A percentile compares a stretch with the other conserved stretches of the same genome.
Evolutionary conservation across 768 basidiomycete species (phyloP).

Genomic region (Galerina marginata): DNA sequence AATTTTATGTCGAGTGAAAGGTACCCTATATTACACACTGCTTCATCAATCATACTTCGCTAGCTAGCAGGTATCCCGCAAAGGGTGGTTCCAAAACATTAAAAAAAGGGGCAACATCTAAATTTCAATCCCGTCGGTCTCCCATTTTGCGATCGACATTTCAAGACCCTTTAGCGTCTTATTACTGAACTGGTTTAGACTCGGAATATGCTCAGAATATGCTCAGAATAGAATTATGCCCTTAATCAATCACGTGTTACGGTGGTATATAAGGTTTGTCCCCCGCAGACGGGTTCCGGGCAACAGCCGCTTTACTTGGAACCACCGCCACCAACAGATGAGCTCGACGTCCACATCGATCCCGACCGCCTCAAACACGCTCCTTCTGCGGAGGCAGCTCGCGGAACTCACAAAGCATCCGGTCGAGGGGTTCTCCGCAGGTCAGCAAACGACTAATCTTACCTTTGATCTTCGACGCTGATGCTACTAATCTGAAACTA

Average conservation of each 20-base stretch:
- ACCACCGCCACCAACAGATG: constrained; percentile 21
- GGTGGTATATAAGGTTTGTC: constrained; percentile 22
- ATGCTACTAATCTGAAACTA: constrained; percentile 31
- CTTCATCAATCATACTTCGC: too few species aligned
- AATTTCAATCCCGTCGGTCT: too few species aligned
- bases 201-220: too few species aligned
- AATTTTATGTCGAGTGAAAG: too few species aligned
- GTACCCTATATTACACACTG: too few species aligned
- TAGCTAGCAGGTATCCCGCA: too few species aligned
- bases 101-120: too few species aligned
- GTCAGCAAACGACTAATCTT: constrained; percentile 44
- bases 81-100: too few species aligned
- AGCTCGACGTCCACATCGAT: constrained; percentile 50
- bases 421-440: constrained; percentile 96
- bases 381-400: constrained; percentile 81
- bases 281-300: constrained; percentile 5
- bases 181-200: too few species aligned
- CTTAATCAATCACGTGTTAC: constrained; percentile 18
- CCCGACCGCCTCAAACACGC: constrained; percentile 50
- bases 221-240: too few species aligned
- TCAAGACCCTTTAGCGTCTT: too few species aligned
- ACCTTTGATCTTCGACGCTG: constrained; percentile 26
- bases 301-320: constrained; percentile 24
- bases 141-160: too few species aligned
- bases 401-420: constrained; percentile 89